Conservation (phyloP, 495 filamentous ascomycete genomes). For the Penicillium egyptiacum region DNA sequence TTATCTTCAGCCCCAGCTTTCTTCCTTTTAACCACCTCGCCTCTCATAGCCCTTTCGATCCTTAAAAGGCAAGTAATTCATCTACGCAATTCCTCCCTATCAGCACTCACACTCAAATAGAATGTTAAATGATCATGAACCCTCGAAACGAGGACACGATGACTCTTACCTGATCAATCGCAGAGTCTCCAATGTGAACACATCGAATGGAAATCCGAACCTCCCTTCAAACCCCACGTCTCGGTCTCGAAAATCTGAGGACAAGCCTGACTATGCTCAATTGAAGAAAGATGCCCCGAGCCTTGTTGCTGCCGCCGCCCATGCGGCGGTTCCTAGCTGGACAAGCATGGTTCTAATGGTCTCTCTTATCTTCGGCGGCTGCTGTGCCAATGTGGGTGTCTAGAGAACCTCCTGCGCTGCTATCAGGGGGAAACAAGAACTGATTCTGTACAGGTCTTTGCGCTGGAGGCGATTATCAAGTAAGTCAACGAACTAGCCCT, state of each 20-base stretch:
- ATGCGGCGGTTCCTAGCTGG: conserved; percentile 63
- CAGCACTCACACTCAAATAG: conserved; percentile 6
- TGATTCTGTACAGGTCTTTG: conserved; percentile 66
- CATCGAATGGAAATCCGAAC: not conserved
- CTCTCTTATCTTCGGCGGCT: conserved; percentile 93
- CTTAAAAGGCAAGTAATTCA: not conserved
- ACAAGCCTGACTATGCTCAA: conserved; percentile 53
- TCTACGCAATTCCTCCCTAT: not conserved
- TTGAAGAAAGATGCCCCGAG: conserved; percentile 63
- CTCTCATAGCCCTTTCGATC: not conserved
- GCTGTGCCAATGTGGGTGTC: conserved; percentile 86
- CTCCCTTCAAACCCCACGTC: not conserved
- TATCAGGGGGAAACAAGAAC: not conserved
- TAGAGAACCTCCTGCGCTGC: not conserved
- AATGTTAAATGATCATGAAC: conserved; percentile 29
- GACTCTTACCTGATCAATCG: conserved; percentile 13
- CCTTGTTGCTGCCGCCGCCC: conserved; percentile 39
- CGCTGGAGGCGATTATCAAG: conserved; percentile 95
- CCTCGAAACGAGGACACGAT: conserved; percentile 15
- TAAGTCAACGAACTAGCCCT: conserved; percentile 49
- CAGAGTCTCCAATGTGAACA: not conserved
- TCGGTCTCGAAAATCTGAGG: not conserved
- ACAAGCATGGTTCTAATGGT: conserved; percentile 68
- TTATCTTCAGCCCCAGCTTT: conserved; percentile 4
- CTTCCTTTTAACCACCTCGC: conserved; percentile 2